These are phyloP conservation scores for Aureobasidium melanogenum DNA, from an alignment of 2,329 filamentous ascomycete species.

Conservation along the genomic window DNA sequence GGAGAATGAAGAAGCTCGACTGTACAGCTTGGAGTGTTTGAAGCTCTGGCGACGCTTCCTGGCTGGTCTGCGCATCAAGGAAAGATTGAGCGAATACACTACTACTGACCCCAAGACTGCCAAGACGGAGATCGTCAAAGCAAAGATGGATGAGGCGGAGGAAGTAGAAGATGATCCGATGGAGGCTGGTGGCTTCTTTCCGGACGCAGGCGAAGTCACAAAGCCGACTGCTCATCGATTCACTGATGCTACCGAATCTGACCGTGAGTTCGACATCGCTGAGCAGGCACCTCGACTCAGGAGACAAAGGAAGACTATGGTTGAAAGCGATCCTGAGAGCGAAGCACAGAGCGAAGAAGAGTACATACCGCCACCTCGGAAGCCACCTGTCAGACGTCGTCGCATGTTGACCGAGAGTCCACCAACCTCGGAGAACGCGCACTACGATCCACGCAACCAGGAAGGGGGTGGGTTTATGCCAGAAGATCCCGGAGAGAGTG, in stretches of 20 bases:
- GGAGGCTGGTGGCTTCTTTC: conserved; percentile 30
- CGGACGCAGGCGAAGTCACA: conserved; percentile 42
- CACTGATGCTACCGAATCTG: background rate
- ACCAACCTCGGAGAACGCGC: background rate
- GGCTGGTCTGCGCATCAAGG: conserved; percentile 57
- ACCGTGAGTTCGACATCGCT: conserved; percentile 11
- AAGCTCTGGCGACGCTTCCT: conserved; percentile 52
- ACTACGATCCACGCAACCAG: background rate
- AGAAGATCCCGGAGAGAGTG: background rate
- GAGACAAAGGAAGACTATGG: background rate
- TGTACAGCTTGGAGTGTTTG: conserved; percentile 41
- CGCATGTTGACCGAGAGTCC: conserved; percentile 1
- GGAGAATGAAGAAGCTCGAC: conserved; percentile 52
- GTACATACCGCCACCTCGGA: background rate
- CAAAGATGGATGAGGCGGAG: conserved; percentile 17
- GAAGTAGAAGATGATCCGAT: conserved; percentile 15
- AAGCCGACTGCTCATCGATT: conserved; percentile 18
- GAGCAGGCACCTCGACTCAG: conserved; percentile 10
- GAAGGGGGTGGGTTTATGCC: background rate
- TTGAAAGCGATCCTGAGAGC: conserved; percentile 9
- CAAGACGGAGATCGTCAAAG: conserved; percentile 12
- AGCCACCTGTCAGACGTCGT: background rate
- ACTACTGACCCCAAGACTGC: background rate
- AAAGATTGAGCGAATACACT: conserved; percentile 45
- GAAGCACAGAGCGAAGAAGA: conserved; percentile 9